A percentile compares a stretch with the other conserved stretches of the same genome.
These are phyloP conservation scores for Tylopilus sp. DNA, from an alignment of 1,284 basidiomycete genomes.

Conservation along the genomic window DNA sequence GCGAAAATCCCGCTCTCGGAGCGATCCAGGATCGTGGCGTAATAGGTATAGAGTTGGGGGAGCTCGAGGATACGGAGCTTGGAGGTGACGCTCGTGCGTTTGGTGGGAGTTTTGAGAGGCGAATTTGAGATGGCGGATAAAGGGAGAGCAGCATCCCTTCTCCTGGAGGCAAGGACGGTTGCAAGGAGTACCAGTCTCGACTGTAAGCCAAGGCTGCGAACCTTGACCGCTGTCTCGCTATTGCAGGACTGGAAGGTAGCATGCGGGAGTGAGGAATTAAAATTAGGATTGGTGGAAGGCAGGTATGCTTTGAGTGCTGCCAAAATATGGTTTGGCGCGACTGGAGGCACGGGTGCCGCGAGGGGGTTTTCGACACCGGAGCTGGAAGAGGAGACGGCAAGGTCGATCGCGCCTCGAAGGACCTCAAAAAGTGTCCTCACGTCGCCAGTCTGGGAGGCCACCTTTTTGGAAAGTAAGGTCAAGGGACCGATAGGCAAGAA, in stretches of 20 bases:
- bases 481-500: constrained; percentile 61
- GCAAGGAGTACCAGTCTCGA: constrained; percentile 64
- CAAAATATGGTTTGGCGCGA: constrained; percentile 63
- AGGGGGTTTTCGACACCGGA: constrained; percentile 38
- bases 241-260: constrained; percentile 36
- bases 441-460: constrained; percentile 74
- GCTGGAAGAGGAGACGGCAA: constrained; percentile 42
- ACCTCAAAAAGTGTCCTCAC: constrained; percentile 75
- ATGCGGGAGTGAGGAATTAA: constrained; percentile 16
- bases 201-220: constrained; percentile 66
- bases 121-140: constrained; percentile 39
- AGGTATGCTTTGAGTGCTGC: constrained; percentile 66
- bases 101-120: constrained; percentile 46
- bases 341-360: constrained; percentile 39
- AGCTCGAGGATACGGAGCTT: constrained; percentile 46
- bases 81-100: constrained; percentile 43
- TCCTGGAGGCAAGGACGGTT: constrained; percentile 59
- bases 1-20: constrained; percentile 52
- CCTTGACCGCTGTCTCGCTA: constrained; percentile 62
- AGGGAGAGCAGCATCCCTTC: constrained; percentile 53
- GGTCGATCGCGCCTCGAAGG: constrained; percentile 70
- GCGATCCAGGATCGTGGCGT: constrained; percentile 54
- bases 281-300: constrained; percentile 42
- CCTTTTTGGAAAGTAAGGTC: constrained; percentile 68
- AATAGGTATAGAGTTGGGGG: constrained; percentile 60